These are phyloP conservation scores for Blepharisma japonicum DNA, from an alignment of 73 alveolate genomes.

Conservation along the genomic window DNA sequence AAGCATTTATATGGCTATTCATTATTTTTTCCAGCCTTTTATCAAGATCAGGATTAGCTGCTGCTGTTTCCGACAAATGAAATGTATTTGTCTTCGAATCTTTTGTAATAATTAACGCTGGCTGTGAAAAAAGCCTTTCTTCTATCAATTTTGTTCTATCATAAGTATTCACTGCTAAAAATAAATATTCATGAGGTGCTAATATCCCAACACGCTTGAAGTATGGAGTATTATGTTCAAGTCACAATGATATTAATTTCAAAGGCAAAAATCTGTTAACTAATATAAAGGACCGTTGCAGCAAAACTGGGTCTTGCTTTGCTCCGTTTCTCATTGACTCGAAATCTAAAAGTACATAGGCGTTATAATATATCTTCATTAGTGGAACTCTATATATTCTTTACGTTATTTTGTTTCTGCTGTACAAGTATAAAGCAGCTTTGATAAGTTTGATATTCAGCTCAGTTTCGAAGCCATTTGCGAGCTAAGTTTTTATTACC, in stretches of 20 bases:
- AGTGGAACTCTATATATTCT: neutral
- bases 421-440: neutral
- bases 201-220: neutral
- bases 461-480: conserved; percentile 23
- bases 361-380: neutral
- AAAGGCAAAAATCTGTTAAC: conserved; percentile 10
- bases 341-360: conserved; percentile 17
- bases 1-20: neutral
- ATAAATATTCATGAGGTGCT: conserved; percentile 14
- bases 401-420: conserved; percentile 11
- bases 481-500: neutral
- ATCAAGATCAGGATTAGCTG: conserved; percentile 4
- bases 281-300: neutral
- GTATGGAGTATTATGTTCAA: neutral
- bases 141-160: neutral
- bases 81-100: neutral
- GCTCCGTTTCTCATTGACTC: neutral
- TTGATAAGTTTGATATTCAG: neutral
- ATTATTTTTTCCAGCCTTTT: neutral
- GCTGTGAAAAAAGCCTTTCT: neutral
- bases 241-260: neutral
- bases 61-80: neutral
- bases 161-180: neutral
- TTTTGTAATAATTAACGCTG: neutral
- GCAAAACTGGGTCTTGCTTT: neutral